Evolutionary conservation across 305 asterid genomes (phyloP), one percentile per base, ranked within the genome.

Genomic region (Solanum aculeatissimum): DNA sequence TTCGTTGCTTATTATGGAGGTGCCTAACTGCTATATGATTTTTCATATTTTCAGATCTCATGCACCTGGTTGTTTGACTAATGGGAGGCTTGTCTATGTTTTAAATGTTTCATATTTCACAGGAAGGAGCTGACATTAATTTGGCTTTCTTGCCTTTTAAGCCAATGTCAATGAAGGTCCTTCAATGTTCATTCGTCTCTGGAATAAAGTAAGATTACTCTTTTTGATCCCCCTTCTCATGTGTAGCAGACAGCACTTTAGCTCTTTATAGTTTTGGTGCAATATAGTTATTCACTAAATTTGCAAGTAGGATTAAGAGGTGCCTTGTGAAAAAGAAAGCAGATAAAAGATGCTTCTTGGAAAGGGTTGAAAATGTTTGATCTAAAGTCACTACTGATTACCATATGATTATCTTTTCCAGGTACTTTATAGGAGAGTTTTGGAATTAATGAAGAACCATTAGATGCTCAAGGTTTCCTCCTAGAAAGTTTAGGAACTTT

Each of bases 1-100:
- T 70, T 93, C 98, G 9, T 88, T 95, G 83, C 97, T 94, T 86
- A 90, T 96, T 54, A 82, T 96, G 93, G 99, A 96, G 98, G 98
- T 94, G 83, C 62, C 71, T 65, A 42, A 83, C 45, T 69, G 45
- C 81, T 53, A 12, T 45, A 69, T 25, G 65, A n/a, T 55, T 51
- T 62, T 82, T 43, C 68, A 51, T 32, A 51, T 19, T 49, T 35
- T 47, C 47, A 47, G 12, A 83, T 32, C 85, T 85, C 25, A 7
- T 35, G 54, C 62, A 60, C 77, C 13, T 11, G 66, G 68, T 25
- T 54, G 29, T 58, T 58, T 68, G 25, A n/a, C 51, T 38, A 11
- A 75, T 54, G 54, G 32, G 27, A 21, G 21, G 63, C 49, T 85
- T 58, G 60, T 32, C 77, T 81, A 80, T 71, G 51, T 84, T 84